phyloP scores from a whole-genome alignment of 768 basidiomycete genomes.

The Rhizopogon salebrosus region DNA sequence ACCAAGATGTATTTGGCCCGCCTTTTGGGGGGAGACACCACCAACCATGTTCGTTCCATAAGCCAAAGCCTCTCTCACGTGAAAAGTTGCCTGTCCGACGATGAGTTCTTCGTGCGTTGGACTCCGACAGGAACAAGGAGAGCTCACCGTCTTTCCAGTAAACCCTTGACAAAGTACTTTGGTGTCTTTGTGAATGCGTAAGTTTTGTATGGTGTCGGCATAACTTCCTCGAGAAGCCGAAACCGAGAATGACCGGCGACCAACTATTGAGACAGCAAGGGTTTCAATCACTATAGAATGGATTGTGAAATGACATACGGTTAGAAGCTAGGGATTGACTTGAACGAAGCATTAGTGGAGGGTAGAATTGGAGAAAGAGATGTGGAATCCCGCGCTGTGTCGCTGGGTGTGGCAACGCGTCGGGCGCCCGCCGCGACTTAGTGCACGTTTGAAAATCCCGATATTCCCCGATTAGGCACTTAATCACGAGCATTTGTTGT shows the following conservation, averaged over 20 bases:
- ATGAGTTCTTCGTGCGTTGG: constrained; percentile 2
- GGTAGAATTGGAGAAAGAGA: constrained; percentile 10
- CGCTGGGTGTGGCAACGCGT: constrained; percentile 10
- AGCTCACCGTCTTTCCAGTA: constrained; percentile 88
- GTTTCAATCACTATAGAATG: neutral
- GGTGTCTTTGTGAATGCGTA: constrained; percentile 91
- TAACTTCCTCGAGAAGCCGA: constrained; percentile 74
- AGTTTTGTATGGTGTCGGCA: constrained; percentile 85
- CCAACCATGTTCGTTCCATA: constrained; percentile 98
- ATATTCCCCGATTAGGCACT: neutral
- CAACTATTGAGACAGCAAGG: constrained; percentile 31
- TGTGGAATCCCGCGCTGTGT: constrained; percentile 5
- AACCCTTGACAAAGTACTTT: constrained; percentile 90
- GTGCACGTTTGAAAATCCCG: constrained; percentile 15
- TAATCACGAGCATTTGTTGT: neutral
- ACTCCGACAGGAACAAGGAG: neutral
- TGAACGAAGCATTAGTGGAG: constrained; percentile 49
- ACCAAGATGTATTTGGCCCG: constrained; percentile 91
- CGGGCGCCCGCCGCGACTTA: constrained; percentile 12
- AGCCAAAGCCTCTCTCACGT: constrained; percentile 85
- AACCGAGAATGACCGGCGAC: constrained; percentile 78
- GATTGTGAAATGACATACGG: constrained; percentile 33
- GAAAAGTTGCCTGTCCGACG: constrained; percentile 81
- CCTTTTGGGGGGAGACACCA: constrained; percentile 95
- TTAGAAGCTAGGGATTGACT: constrained; percentile 49